These are phyloP conservation scores for Smittium mucronatum DNA, from an alignment of 371 early-diverging fungal genomes.

Conservation along the genomic window DNA sequence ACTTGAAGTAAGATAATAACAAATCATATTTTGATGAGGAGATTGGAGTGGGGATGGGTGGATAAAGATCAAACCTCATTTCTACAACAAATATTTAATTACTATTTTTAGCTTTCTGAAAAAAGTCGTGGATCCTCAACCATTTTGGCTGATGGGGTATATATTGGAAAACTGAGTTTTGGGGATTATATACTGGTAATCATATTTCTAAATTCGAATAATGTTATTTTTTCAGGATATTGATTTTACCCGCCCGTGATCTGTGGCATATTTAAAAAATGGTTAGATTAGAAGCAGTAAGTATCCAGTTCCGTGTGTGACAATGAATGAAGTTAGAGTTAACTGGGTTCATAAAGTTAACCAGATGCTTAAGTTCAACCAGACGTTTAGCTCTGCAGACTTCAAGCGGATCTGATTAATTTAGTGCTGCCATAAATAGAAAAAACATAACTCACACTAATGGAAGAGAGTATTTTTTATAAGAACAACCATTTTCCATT, in stretches of 20 bases:
- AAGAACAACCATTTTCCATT: neutral
- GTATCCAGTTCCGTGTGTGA: slow-evolving; percentile 65
- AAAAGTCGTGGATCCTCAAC: neutral
- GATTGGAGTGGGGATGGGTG: too few relatives aligned
- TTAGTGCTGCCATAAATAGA: too few relatives aligned
- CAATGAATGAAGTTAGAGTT: slow-evolving; percentile 44
- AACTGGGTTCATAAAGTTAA: slow-evolving; percentile 71
- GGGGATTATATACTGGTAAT: slow-evolving; percentile 1
- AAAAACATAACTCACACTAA: too few relatives aligned
- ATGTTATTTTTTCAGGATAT: neutral
- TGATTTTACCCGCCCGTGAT: neutral
- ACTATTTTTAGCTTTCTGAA: slow-evolving; percentile 1
- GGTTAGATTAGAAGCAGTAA: slow-evolving; percentile 41
- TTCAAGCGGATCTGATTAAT: too few relatives aligned
- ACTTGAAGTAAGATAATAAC: slow-evolving; percentile 52
- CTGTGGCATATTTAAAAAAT: neutral
- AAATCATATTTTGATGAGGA: neutral
- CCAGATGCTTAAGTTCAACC: slow-evolving; percentile 68
- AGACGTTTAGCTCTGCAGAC: slow-evolving; percentile 40
- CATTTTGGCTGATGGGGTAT: neutral
- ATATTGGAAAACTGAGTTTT: neutral
- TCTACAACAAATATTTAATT: neutral
- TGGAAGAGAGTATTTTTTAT: too few relatives aligned
- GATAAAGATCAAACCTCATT: too few relatives aligned
- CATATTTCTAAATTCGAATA: too few relatives aligned